phyloP scores from a whole-genome alignment of 1,284 basidiomycete genomes.

The Leccinum pallidistipes region DNA sequence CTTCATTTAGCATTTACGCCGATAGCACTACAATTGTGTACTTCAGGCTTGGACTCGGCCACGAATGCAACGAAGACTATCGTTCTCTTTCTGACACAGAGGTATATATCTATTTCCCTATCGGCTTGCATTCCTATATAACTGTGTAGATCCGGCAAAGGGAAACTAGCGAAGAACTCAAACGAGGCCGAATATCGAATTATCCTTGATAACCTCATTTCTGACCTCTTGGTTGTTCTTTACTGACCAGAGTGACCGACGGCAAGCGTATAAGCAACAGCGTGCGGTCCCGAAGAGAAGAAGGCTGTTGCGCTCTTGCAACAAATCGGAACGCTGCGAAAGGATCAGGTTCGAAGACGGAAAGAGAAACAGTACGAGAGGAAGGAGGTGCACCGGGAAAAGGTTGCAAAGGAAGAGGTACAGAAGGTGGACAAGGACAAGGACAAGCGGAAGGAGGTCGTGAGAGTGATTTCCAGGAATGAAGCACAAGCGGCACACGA shows the following conservation, averaged over 20 bases:
- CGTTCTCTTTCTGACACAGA: slow-evolving; percentile 80
- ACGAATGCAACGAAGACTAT: slow-evolving; percentile 85
- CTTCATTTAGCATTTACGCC: neutral
- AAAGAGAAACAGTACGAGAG: slow-evolving; percentile 84
- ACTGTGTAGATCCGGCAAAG: slow-evolving; percentile 65
- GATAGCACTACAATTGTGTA: slow-evolving; percentile 52
- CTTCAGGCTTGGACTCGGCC: slow-evolving; percentile 71
- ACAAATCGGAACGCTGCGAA: slow-evolving; percentile 90
- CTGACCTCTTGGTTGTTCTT: slow-evolving; percentile 87
- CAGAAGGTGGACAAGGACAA: slow-evolving; percentile 71
- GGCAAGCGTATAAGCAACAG: slow-evolving; percentile 75
- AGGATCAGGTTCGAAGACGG: slow-evolving; percentile 79
- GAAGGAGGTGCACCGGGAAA: slow-evolving; percentile 63
- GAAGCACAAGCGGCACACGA: slow-evolving; percentile 58
- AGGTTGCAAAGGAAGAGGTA: slow-evolving; percentile 68
- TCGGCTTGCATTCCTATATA: neutral
- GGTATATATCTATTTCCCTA: slow-evolving; percentile 39
- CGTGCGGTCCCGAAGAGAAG: slow-evolving; percentile 96
- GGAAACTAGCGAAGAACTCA: slow-evolving; percentile 82
- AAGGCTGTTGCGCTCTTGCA: slow-evolving; percentile 91
- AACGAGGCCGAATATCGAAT: slow-evolving; percentile 90
- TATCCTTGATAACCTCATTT: slow-evolving; percentile 88
- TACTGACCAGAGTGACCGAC: slow-evolving; percentile 89
- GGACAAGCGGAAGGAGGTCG: slow-evolving; percentile 78
- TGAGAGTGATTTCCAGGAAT: slow-evolving; percentile 65